Evolutionary conservation across 345 rosid genomes (phyloP).

Genomic region (Eucalyptus guilfoylei): DNA sequence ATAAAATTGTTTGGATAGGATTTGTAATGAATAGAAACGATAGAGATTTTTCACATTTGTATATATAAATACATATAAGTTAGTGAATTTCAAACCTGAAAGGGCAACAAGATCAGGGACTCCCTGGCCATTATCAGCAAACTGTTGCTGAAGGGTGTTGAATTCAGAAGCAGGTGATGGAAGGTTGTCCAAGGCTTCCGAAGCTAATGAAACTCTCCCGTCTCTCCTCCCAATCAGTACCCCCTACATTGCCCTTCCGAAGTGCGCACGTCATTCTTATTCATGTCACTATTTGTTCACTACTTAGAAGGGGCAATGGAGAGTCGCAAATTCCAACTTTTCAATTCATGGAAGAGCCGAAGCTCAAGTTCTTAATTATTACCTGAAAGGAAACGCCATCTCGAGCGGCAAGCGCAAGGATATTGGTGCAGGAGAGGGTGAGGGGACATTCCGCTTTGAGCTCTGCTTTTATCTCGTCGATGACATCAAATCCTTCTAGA

Average conservation of each 20-base stretch:
- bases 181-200: neutral
- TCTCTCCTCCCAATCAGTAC: neutral
- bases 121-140: conserved; percentile 4
- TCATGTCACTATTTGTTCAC: neutral
- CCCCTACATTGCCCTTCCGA: neutral
- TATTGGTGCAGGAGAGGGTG: neutral
- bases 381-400: neutral
- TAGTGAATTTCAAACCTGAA: conserved; percentile 2
- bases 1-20: neutral
- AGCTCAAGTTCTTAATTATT: neutral
- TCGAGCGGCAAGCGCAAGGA: neutral
- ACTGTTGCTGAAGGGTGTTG: neutral
- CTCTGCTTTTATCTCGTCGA: neutral
- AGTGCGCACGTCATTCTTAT: neutral
- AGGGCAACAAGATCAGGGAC: conserved; percentile 20
- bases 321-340: neutral
- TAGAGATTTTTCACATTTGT: too few relatives aligned
- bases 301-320: neutral
- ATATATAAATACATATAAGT: too few relatives aligned
- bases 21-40: neutral
- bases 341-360: neutral
- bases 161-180: neutral
- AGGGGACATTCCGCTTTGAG: neutral
- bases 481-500: neutral
- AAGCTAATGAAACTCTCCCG: neutral